Evolutionary conservation across 257 asterid species (phyloP), one percentile per base, ranked within the genome.

Genomic region (Gynochthodes officinalis): DNA sequence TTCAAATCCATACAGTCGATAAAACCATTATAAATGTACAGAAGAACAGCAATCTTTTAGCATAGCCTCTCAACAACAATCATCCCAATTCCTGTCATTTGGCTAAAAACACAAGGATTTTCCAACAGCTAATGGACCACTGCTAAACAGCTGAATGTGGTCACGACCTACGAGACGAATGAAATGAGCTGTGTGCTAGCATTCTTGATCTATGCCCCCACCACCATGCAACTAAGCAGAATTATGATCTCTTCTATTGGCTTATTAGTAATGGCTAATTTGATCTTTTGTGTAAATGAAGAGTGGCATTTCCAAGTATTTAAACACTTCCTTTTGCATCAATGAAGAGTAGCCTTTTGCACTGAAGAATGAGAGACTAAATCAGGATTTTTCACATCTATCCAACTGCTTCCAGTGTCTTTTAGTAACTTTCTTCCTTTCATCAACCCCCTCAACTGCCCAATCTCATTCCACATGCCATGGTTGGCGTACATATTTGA

Each of bases 391-490:
- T 16, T 13, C 58, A 75, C 65, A 52, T 75, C 86, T 73, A 87
- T 66, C 74, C 81, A 82, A 80, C 97, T 90, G 88, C 87, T 74
- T 70, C 92, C 98, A 28, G 63, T 74, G 21, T 90, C 93, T 86
- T 94, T 91, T 89, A 82, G 82, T 78, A 90, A 42, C 15, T 95
- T 97, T 76, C 83, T 85, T 63, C 70, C 70, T 70, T 78, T 82
- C 89, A 88, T 87, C 23, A 69, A 43, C 70, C 84, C 88, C 78
- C 99, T 88, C 85, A 89, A 61, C 27, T 78, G 76, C 74, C 76
- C 97, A 72, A 89, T 88, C 83, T 87, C 95, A 75, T 68, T 79
- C 98, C 96, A 89, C 96, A 88, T 75, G 1, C 89, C 88, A 74
- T 86, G 82, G 83, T 78, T 79, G 46, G 95, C 97, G 76, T 84